Evolutionary conservation across 257 asterid genomes (phyloP), one percentile per base, ranked within the genome.

Genomic region (Plantago major): DNA sequence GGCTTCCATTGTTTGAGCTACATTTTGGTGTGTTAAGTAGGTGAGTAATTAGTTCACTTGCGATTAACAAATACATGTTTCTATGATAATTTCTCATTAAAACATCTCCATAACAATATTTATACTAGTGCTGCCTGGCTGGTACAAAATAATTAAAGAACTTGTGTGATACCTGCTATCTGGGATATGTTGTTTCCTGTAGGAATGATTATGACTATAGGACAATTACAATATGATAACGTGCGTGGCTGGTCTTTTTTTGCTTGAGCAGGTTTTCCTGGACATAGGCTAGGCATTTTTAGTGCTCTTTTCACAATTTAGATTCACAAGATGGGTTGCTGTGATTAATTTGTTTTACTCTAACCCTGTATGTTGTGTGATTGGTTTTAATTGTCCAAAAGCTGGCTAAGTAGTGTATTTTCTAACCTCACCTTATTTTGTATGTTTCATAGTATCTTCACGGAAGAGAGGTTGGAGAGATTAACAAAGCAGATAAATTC

Each of bases 21-120:
- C 99, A 93, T 77, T 93, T 89, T 76, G 96, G 94, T 55, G 89
- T 93, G 53, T 78, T 93, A 68, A 87, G 82, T 72, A 93, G 97
- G 99, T 93, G 42, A 18, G 79, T 57, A 44, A 66, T 38, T 70
- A 37, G 64, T 38, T 58, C 16, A 48, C 14, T 18, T 52, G 38
- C 7, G 9, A 4, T 26, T 11, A 53, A 19, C 58, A 53, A 22
- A 28, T 53, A 53, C 58, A 19, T 53, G 42, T 53, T 28, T 16
- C 28, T 10, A 26, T 53, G 40, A 33, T 33, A 33, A 4, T 33
- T 33, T 7, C 8, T 33, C 6, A 5, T 33, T 7, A 3, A 33
- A 33, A 33, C 6, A 7, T 33, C 40, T 7, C 40, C 40, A 33
- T 33, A 4, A 22, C 26, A 22, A 22, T 22, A 22, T 22, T 1